These are phyloP conservation scores for Rubroboletus satanas DNA, from an alignment of 768 basidiomycete genomes.

Conservation along the genomic window DNA sequence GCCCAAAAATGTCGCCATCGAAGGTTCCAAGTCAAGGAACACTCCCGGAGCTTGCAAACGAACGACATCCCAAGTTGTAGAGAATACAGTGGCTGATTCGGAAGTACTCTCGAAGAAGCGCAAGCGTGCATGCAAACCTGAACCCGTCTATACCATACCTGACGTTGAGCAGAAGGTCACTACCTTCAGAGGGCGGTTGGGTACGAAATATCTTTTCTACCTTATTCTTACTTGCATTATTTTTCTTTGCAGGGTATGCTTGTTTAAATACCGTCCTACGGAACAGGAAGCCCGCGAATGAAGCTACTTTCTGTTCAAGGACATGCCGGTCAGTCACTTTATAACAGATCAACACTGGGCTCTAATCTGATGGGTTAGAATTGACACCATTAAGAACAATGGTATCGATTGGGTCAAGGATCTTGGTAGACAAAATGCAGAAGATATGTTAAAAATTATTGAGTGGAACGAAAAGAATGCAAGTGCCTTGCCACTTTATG, in stretches of 20 bases:
- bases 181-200: constrained; percentile 65
- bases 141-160: constrained; percentile 64
- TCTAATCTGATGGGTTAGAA: constrained; percentile 35
- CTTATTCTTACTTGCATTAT: background rate
- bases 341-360: background rate
- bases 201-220: constrained; percentile 25
- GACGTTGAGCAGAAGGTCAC: constrained; percentile 65
- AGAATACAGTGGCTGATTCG: background rate
- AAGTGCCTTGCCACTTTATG: constrained; percentile 12
- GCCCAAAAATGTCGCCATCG: background rate
- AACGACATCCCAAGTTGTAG: constrained; percentile 10
- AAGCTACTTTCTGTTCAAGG: constrained; percentile 71
- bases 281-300: constrained; percentile 57
- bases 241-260: constrained; percentile 54
- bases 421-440: constrained; percentile 68
- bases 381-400: constrained; percentile 75
- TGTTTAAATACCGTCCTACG: constrained; percentile 84
- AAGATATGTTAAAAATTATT: constrained; percentile 70
- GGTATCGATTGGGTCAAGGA: constrained; percentile 82
- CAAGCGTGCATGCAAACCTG: constrained; percentile 34
- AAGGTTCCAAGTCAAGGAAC: background rate
- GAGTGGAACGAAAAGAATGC: constrained; percentile 91
- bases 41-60: background rate
- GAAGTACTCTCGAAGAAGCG: constrained; percentile 26
- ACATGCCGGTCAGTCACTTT: constrained; percentile 48